Evolutionary conservation across 2,329 filamentous ascomycete genomes (phyloP), one percentile per base, ranked within the genome.

Genomic region (Pestalotiopsis sp.): DNA sequence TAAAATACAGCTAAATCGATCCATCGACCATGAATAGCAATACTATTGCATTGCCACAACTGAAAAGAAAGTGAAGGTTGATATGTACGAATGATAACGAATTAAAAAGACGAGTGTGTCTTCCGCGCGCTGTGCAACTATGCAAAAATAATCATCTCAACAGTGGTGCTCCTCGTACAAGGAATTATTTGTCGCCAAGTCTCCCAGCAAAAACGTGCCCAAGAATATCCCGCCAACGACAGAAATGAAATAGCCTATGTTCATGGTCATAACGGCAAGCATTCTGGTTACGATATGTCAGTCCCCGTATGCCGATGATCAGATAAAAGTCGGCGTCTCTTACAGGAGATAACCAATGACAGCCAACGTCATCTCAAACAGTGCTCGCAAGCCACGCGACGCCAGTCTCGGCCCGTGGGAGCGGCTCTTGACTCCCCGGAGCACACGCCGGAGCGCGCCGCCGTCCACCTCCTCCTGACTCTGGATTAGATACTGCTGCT

Each of bases 221-320:
- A 69, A 63, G 24, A 57, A 20, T 22, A 64, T 38, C 6, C 93
- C 93, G 1, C 85, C 90, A 6, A 96, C 84, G n/a, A 94, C 86
- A 0, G 92, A 94, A 66, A 94, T 80, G 78, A 95, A 95, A 77
- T 96, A 96, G 13, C 93, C 93, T 17, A 95, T 87, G 73, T 96
- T 96, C 83, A 93, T 89, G 1, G 92, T 94, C 93, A 96, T 93
- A 69, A 92, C 88, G 20, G 89, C 89, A 78, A 93, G 80, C 91
- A 93, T 93, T 52, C 60, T 63, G 38, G 11, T 20, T 13, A 17
- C 6, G 4, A 48, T 5, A 30, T 10, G 60, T 91, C 93, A 73
- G 56, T 26, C 61, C n/a, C 26, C 24, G 55, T 52, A 4, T n/a
- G 5, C 30, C 52, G 9, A 55, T 30, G 39, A 26, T 26, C 24